phyloP scores from a whole-genome alignment of 2,329 filamentous ascomycete species.

The Massarina eburnea region DNA sequence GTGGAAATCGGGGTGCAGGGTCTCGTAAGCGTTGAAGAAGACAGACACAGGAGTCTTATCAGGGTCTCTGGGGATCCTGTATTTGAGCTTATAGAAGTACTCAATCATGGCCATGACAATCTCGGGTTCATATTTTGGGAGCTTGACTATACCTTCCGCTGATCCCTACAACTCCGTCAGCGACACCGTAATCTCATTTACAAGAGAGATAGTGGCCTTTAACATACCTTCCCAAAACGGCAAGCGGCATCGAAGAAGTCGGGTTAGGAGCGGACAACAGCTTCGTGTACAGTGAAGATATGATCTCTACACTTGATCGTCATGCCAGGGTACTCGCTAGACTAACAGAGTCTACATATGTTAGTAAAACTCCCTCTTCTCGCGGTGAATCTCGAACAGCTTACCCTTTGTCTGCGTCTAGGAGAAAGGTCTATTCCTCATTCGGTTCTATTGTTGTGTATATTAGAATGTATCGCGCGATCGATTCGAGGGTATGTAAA shows the following conservation, averaged over 20 bases:
- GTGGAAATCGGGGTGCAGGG: neutral
- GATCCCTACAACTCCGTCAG: slow-evolving; percentile 3
- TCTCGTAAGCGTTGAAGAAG: neutral
- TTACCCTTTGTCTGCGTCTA: too few relatives aligned
- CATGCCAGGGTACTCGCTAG: slow-evolving; percentile 9
- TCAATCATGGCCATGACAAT: slow-evolving; percentile 10
- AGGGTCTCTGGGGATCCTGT: too few relatives aligned
- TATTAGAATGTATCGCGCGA: too few relatives aligned
- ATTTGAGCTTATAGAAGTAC: slow-evolving; percentile 13
- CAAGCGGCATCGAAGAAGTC: slow-evolving; percentile 1
- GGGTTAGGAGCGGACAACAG: slow-evolving; percentile 1
- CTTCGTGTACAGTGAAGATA: neutral
- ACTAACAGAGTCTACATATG: neutral
- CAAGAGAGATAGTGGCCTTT: neutral
- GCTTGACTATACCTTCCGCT: neutral
- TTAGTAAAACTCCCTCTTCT: neutral
- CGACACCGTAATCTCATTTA: neutral
- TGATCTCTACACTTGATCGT: slow-evolving; percentile 7
- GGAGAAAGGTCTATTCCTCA: too few relatives aligned
- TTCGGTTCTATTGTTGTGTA: too few relatives aligned
- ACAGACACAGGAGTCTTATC: neutral
- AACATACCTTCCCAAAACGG: slow-evolving; percentile 1
- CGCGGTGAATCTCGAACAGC: too few relatives aligned
- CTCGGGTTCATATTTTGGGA: slow-evolving; percentile 6
- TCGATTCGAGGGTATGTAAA: too few relatives aligned